Conservation (phyloP, 139 green algal species). For the Haematococcus sp. region DNA sequence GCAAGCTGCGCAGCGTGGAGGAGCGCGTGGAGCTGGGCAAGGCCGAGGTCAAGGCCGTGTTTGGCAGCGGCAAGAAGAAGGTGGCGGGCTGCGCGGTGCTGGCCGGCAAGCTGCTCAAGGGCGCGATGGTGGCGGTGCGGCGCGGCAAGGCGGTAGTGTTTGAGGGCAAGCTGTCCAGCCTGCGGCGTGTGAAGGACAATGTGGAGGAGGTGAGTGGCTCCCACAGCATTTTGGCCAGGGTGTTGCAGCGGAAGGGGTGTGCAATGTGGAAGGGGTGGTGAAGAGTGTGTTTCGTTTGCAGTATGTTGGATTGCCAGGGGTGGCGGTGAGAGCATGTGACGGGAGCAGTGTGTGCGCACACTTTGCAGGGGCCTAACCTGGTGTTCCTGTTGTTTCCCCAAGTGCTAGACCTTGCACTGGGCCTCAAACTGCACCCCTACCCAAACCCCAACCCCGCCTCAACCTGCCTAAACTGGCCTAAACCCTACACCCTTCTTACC, state of each 20-base stretch:
- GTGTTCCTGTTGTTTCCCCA: too few species aligned
- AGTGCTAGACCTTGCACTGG: too few species aligned
- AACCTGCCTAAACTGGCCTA: too few species aligned
- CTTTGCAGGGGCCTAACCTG: too few species aligned
- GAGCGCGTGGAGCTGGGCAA: slow-evolving; percentile 70
- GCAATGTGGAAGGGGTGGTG: background rate
- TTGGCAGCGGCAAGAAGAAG: slow-evolving; percentile 72
- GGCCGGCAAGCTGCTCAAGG: slow-evolving; percentile 44
- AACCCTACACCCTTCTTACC: too few species aligned
- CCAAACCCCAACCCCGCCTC: too few species aligned
- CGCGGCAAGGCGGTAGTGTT: slow-evolving; percentile 69
- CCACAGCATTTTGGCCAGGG: background rate
- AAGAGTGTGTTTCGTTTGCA: background rate
- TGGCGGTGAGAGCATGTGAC: too few species aligned
- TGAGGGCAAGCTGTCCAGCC: slow-evolving; percentile 72
- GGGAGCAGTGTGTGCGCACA: too few species aligned
- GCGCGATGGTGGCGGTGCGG: slow-evolving; percentile 41
- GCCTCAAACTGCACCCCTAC: too few species aligned
- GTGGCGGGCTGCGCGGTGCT: slow-evolving; percentile 82
- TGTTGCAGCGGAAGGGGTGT: background rate
- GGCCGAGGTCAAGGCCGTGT: slow-evolving; percentile 76
- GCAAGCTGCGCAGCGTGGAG: slow-evolving; percentile 77
- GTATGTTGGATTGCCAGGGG: too few species aligned
- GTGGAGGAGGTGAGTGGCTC: slow-evolving; percentile 81
- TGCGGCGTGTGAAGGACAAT: slow-evolving; percentile 92